Conservation (phyloP, 257 asterid genomes). For the Nicotiana knightiana region DNA sequence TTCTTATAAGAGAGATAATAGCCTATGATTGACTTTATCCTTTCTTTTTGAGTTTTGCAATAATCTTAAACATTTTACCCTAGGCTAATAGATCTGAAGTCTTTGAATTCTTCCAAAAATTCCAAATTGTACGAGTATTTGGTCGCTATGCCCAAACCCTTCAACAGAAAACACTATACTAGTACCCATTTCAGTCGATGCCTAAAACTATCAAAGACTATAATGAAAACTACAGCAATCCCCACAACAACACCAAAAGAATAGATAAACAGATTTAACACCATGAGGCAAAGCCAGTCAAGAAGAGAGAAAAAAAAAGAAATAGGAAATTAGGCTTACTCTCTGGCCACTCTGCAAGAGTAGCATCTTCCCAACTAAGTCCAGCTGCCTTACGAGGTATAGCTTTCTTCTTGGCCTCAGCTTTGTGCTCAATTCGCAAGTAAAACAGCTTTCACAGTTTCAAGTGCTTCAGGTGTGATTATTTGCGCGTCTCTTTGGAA, state of each 20-base stretch:
- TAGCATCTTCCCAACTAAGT: constrained; percentile 92
- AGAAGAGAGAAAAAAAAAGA: not conserved
- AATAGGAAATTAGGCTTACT: not conserved
- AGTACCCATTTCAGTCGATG: not conserved
- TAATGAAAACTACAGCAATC: not conserved
- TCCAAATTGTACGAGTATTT: not conserved
- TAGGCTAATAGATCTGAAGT: not conserved
- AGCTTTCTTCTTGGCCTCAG: too few relatives aligned
- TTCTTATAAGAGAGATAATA: not conserved
- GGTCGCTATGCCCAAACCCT: not conserved
- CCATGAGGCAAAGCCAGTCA: too few relatives aligned
- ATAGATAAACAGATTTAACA: too few relatives aligned
- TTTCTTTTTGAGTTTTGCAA: not conserved
- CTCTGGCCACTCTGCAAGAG: constrained; percentile 52
- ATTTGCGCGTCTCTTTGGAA: constrained; percentile 95
- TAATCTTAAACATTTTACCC: not conserved
- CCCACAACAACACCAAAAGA: not conserved
- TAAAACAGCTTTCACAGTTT: constrained; percentile 95
- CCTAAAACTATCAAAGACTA: not conserved
- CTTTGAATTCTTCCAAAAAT: not conserved
- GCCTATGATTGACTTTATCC: not conserved
- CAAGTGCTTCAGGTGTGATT: constrained; percentile 92
- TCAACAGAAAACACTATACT: not conserved
- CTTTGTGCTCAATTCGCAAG: constrained; percentile 50
- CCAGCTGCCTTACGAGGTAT: constrained; percentile 89